These are phyloP conservation scores for Mycena maculata DNA, from an alignment of 768 basidiomycete genomes.

Conservation along the genomic window DNA sequence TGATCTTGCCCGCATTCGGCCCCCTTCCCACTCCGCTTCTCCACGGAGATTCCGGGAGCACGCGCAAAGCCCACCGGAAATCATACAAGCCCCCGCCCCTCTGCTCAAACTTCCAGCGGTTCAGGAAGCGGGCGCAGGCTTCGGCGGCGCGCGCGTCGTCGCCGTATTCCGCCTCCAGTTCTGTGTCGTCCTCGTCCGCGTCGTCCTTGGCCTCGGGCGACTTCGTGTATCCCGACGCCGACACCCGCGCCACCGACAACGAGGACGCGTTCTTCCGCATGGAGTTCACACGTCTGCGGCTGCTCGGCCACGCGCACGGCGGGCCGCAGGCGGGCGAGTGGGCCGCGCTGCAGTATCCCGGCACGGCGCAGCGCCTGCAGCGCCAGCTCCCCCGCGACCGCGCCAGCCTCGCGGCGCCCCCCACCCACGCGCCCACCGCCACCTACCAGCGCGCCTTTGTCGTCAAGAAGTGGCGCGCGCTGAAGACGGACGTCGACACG, in stretches of 20 bases:
- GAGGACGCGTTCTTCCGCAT: conserved; percentile 1
- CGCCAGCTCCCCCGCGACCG: conserved; percentile 4
- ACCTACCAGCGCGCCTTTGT: neutral
- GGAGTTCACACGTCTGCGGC: conserved; percentile 11
- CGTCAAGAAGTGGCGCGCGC: neutral
- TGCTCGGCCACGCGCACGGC: neutral
- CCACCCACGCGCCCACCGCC: conserved; percentile 3
- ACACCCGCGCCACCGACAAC: neutral
- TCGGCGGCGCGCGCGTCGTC: neutral
- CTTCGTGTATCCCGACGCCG: neutral
- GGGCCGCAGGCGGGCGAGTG: too few species aligned
- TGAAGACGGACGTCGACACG: neutral
- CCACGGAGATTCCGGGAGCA: neutral
- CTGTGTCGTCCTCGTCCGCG: neutral
- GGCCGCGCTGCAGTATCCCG: neutral
- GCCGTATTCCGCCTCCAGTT: neutral
- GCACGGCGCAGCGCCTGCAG: neutral
- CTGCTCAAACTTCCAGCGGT: conserved; percentile 16
- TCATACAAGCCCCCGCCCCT: conserved; percentile 9
- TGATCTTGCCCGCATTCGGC: neutral
- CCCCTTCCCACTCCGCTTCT: neutral
- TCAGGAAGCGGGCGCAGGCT: conserved; percentile 4
- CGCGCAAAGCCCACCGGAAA: neutral
- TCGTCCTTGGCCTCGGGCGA: neutral
- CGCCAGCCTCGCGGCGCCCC: neutral